phyloP scores from a whole-genome alignment of 179 eudicot genomes.

The Drosera spatulata region DNA sequence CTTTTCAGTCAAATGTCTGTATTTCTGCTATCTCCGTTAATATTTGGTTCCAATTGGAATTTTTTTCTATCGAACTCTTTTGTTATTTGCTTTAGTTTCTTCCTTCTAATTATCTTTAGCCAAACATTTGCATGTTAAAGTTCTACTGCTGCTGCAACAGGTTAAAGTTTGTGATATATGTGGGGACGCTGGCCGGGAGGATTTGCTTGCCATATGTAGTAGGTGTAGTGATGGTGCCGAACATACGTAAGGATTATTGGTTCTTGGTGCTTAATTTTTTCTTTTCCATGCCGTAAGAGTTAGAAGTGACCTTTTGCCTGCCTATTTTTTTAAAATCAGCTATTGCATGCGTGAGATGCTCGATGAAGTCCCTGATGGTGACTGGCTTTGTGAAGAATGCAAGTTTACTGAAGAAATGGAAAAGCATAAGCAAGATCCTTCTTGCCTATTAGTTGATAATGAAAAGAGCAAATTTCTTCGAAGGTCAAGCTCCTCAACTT shows the following conservation, averaged over 20 bases:
- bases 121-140: no score
- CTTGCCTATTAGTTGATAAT: constrained; percentile 18
- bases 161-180: constrained; percentile 87
- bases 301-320: constrained; percentile 1
- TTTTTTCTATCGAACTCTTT: no score
- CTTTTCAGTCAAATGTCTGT: no score
- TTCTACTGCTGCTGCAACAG: constrained; percentile 13
- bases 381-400: constrained; percentile 88
- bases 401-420: constrained; percentile 24
- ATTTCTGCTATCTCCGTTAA: no score
- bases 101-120: no score
- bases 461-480: constrained; percentile 33
- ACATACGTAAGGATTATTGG: constrained; percentile 45
- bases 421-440: constrained; percentile 20
- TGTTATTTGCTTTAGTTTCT: no score
- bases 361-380: constrained; percentile 60
- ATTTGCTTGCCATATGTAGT: constrained; percentile 72
- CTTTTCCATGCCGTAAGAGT: not conserved
- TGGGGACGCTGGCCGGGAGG: constrained; percentile 81
- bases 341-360: constrained; percentile 68
- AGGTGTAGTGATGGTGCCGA: constrained; percentile 83
- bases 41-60: no score
- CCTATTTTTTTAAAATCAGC: constrained; percentile 20
- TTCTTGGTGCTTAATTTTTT: not conserved
- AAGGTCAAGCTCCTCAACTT: constrained; percentile 18